Percentiles rank a stretch among this genome's conserved stretches.
Evolutionary conservation across 306 rosid genomes (phyloP).

Genomic region (Ammopiptanthus mongolicus): DNA sequence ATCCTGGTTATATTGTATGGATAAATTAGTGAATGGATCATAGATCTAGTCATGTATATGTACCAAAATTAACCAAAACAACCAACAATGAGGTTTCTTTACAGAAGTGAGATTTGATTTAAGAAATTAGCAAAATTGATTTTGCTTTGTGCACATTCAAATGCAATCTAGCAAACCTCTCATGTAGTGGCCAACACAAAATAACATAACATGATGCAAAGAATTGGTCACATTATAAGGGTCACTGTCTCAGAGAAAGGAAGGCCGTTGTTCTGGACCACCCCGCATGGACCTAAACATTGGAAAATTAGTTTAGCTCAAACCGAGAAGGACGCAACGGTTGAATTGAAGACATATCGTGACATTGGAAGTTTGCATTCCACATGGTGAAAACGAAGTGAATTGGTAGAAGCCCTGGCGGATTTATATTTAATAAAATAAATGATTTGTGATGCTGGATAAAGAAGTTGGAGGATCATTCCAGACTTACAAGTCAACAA

Average conservation of each 20-base stretch:
- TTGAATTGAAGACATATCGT: neutral
- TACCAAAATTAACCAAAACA: neutral
- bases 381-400: neutral
- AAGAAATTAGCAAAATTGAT: neutral
- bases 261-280: neutral
- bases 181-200: neutral
- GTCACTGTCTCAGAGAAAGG: neutral
- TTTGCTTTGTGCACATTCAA: conserved; percentile 3
- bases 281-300: neutral
- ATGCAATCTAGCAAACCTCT: neutral
- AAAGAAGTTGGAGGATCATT: neutral
- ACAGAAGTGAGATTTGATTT: neutral
- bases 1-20: neutral
- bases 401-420: neutral
- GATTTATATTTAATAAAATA: neutral
- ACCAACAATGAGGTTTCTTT: neutral
- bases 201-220: neutral
- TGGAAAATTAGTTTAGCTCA: neutral
- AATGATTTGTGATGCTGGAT: neutral
- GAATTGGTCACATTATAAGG: neutral
- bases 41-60: neutral
- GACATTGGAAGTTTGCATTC: neutral
- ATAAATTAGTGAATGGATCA: neutral
- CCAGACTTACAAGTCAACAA: neutral
- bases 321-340: neutral